A percentile compares a stretch with the other conserved stretches of the same genome.
phyloP scores from a whole-genome alignment of 768 basidiomycete genomes.

The Rhodotorula diobovata region DNA sequence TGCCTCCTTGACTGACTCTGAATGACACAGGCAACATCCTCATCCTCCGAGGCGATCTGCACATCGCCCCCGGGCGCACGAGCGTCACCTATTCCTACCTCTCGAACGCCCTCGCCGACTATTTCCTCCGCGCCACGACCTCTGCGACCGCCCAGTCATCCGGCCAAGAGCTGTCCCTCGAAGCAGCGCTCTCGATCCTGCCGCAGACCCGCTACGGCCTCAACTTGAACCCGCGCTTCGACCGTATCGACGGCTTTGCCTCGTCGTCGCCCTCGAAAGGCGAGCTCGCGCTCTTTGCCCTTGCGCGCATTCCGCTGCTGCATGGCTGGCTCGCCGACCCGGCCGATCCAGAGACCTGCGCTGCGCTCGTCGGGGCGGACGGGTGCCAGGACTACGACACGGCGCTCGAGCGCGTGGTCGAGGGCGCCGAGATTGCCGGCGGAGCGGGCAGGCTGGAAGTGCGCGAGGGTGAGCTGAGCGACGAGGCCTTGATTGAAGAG shows the following conservation, averaged over 20 bases:
- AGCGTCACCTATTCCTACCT: conserved; percentile 76
- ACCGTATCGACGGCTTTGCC: conserved; percentile 49
- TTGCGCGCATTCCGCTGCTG: conserved; percentile 71
- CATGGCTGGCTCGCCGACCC: conserved; percentile 68
- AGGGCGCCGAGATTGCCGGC: conserved; percentile 62
- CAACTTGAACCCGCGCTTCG: conserved; percentile 82
- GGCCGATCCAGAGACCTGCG: conserved; percentile 37
- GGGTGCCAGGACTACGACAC: conserved; percentile 61
- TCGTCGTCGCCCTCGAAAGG: conserved; percentile 52
- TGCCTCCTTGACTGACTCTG: neutral
- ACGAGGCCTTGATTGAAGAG: conserved; percentile 24
- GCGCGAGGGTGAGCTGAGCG: conserved; percentile 39
- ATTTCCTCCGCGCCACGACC: conserved; percentile 55
- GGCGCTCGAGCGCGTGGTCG: conserved; percentile 68
- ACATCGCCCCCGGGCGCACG: conserved; percentile 51
- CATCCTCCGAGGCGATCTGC: conserved; percentile 74
- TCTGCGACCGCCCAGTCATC: neutral
- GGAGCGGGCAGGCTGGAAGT: conserved; percentile 54
- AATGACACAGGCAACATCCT: conserved; percentile 68
- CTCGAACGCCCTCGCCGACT: conserved; percentile 75
- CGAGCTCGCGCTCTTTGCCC: conserved; percentile 78
- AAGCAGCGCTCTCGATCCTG: conserved; percentile 63
- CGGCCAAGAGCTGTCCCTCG: conserved; percentile 39
- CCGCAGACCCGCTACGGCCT: conserved; percentile 78
- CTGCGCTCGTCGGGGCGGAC: conserved; percentile 30